Evolutionary conservation across 257 asterid genomes (phyloP).

Genomic region (Capsicum baccatum): DNA sequence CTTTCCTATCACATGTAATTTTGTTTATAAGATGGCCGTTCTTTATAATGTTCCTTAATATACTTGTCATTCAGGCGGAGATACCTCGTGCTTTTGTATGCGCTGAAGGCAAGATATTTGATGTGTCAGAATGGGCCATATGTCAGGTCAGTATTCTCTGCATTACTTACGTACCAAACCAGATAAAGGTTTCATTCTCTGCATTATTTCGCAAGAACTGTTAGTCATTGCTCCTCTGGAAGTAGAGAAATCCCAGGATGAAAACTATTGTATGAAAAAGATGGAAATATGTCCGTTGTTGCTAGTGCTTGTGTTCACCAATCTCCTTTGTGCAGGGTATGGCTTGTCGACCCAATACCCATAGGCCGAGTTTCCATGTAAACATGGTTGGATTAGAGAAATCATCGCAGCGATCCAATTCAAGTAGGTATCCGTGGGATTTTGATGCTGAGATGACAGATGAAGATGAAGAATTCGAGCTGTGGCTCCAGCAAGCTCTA

Average conservation of each 20-base stretch:
- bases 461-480: conserved; percentile 94
- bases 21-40: background rate
- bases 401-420: conserved; percentile 71
- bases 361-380: conserved; percentile 96
- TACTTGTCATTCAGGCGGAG: conserved; percentile 62
- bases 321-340: conserved; percentile 62
- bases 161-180: background rate
- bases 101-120: conserved; percentile 94
- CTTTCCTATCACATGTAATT: background rate
- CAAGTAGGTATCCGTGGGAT: conserved; percentile 92
- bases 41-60: conserved; percentile 2
- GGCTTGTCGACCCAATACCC: conserved; percentile 96
- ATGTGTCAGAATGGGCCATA: conserved; percentile 99
- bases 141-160: conserved; percentile 76
- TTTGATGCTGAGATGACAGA: conserved; percentile 92
- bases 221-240: background rate
- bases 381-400: conserved; percentile 97
- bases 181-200: background rate
- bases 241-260: background rate
- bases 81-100: conserved; percentile 98
- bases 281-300: background rate
- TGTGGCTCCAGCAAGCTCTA: conserved; percentile 97
- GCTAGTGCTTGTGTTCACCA: background rate
- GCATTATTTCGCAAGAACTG: background rate
- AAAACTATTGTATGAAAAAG: background rate